Conservation (phyloP, 2,329 filamentous ascomycete genomes). For the Colletotrichum ledebouriae region DNA sequence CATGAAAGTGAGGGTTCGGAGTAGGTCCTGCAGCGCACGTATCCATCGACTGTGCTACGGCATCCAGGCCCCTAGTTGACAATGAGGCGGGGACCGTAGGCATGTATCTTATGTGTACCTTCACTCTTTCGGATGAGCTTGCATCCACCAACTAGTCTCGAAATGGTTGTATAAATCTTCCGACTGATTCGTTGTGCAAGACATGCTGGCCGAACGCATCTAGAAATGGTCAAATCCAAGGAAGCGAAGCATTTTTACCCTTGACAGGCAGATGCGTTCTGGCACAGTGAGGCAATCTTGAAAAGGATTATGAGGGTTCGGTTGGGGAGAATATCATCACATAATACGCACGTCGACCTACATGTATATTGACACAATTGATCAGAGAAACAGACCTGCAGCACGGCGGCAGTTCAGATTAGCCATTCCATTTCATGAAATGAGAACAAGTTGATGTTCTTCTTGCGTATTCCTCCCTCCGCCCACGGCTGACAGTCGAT, state of each 20-base stretch:
- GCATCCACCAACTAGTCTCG: slow-evolving; percentile 9
- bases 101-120: slow-evolving; percentile 32
- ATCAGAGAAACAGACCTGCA: too few species aligned
- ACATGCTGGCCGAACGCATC: slow-evolving; percentile 4
- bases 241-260: not conserved
- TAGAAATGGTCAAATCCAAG: slow-evolving; percentile 3
- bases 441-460: not conserved
- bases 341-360: too few species aligned
- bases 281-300: too few species aligned
- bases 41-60: slow-evolving; percentile 24
- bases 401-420: too few species aligned
- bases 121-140: slow-evolving; percentile 25
- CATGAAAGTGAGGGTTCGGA: slow-evolving; percentile 16
- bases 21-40: slow-evolving; percentile 25
- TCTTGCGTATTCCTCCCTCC: slow-evolving; percentile 7
- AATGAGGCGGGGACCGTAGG: slow-evolving; percentile 27
- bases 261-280: not conserved
- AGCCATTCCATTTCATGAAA: not conserved
- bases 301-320: too few species aligned
- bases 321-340: too few species aligned
- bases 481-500: not conserved
- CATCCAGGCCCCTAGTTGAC: slow-evolving; percentile 25
- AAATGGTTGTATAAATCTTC: slow-evolving; percentile 11
- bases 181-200: slow-evolving; percentile 1
- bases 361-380: not conserved